Evolutionary conservation across 148 eudicot genomes (phyloP).

Genomic region (Beta vulgaris): DNA sequence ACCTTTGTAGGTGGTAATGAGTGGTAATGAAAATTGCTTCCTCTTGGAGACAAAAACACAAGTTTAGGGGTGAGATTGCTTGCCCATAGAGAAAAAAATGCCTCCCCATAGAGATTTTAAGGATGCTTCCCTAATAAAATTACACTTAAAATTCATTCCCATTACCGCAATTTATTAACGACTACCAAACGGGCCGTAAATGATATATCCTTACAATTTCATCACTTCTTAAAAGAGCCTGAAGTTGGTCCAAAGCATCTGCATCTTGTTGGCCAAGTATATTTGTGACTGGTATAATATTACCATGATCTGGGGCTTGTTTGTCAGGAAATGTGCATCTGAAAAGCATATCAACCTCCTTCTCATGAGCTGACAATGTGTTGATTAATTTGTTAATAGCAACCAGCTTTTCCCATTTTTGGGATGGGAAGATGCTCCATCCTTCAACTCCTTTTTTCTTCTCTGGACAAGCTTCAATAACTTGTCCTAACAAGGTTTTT

Average conservation of each 20-base stretch:
- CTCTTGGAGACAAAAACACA: too few relatives aligned
- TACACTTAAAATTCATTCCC: too few relatives aligned
- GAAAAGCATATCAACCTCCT: neutral
- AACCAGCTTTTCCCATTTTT: neutral
- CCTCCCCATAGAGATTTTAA: too few relatives aligned
- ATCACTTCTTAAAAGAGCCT: constrained; percentile 6
- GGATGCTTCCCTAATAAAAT: too few relatives aligned
- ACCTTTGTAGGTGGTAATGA: too few relatives aligned
- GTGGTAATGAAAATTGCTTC: too few relatives aligned
- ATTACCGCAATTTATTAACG: too few relatives aligned
- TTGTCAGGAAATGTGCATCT: neutral
- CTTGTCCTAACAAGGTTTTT: neutral
- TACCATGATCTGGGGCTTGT: constrained; percentile 9
- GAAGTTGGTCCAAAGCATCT: neutral
- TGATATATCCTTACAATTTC: constrained; percentile 16
- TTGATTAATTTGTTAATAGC: neutral
- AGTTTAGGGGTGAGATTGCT: too few relatives aligned
- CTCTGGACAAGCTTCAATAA: too few relatives aligned
- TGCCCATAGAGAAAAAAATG: too few relatives aligned
- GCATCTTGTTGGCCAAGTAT: constrained; percentile 11
- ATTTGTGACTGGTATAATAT: neutral
- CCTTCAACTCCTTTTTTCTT: neutral
- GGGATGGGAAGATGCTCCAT: neutral
- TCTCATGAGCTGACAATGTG: neutral
- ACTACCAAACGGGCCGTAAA: too few relatives aligned